Evolutionary conservation across 2,329 filamentous ascomycete genomes (phyloP).

Genomic region (Zymoseptoria brevis): DNA sequence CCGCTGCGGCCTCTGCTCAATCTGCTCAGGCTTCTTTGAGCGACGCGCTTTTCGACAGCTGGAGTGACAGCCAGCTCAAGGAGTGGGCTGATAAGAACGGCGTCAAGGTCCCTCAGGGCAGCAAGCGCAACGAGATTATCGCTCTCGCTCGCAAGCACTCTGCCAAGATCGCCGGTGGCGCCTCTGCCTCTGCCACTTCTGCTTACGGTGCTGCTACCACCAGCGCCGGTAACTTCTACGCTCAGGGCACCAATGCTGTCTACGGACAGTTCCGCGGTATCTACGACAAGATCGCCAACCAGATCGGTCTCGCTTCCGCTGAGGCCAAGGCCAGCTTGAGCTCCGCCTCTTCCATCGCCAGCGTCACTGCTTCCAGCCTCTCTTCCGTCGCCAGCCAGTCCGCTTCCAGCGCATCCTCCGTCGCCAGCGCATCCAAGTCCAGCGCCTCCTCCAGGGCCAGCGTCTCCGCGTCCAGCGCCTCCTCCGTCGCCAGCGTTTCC

Average conservation of each 20-base stretch:
- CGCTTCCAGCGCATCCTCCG: conserved; percentile 21
- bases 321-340: conserved; percentile 30
- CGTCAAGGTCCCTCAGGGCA: conserved; percentile 84
- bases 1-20: conserved; percentile 48
- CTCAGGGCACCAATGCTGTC: conserved; percentile 63
- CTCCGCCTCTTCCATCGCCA: conserved; percentile 31
- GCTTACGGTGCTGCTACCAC: conserved; percentile 40
- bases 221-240: conserved; percentile 64
- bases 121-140: conserved; percentile 79
- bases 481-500: conserved; percentile 21
- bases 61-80: conserved; percentile 86
- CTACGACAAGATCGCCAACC: conserved; percentile 38
- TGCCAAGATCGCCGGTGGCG: conserved; percentile 57
- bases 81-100: conserved; percentile 87
- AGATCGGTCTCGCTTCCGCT: conserved; percentile 39
- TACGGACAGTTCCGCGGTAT: conserved; percentile 28
- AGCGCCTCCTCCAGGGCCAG: conserved; percentile 28
- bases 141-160: conserved; percentile 85
- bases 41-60: conserved; percentile 78
- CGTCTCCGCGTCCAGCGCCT: conserved; percentile 21
- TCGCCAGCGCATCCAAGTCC: conserved; percentile 25
- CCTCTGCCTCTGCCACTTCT: conserved; percentile 36
- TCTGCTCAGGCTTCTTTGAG: conserved; percentile 66
- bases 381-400: conserved; percentile 18
- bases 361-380: conserved; percentile 16